phyloP scores from a whole-genome alignment of 495 filamentous ascomycete genomes.

The Aspergillus mulundensis region DNA sequence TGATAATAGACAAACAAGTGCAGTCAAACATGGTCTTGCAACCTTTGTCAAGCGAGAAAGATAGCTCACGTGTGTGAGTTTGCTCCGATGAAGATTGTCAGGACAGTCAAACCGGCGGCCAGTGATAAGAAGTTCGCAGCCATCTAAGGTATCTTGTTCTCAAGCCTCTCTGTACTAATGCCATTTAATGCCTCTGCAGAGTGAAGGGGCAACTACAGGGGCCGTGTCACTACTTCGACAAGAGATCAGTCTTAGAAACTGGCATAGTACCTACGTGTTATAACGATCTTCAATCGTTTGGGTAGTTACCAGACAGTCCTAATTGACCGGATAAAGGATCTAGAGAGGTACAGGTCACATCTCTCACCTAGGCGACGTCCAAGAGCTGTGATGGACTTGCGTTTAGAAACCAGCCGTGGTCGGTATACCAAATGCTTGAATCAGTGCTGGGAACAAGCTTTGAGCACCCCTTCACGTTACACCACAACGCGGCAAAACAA shows the following conservation, averaged over 20 bases:
- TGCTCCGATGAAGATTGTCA: constrained; percentile 12
- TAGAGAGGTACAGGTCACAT: too few species aligned
- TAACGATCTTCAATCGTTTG: constrained; percentile 21
- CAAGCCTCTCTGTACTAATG: too few species aligned
- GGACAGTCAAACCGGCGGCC: background rate
- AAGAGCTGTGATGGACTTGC: too few species aligned
- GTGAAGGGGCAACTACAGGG: too few species aligned
- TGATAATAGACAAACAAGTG: constrained; percentile 23
- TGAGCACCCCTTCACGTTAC: constrained; percentile 34
- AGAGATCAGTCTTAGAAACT: background rate
- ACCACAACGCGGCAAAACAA: constrained; percentile 43
- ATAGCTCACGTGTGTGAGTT: constrained; percentile 32
- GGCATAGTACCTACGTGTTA: constrained; percentile 1
- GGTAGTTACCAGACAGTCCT: constrained; percentile 24
- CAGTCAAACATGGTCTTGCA: constrained; percentile 34
- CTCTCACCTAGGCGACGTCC: too few species aligned
- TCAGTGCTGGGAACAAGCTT: constrained; percentile 38
- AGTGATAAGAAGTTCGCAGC: constrained; percentile 3
- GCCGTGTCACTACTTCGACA: background rate
- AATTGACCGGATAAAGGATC: constrained; percentile 5
- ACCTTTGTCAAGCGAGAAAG: constrained; percentile 29
- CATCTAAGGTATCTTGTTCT: too few species aligned
- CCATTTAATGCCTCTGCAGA: too few species aligned
- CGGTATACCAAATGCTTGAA: constrained; percentile 40
- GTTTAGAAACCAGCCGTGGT: too few species aligned